Percentiles rank a stretch among this genome's conserved stretches.
phyloP scores from a whole-genome alignment of 2,329 filamentous ascomycete genomes.

The Clonostachys byssicola region DNA sequence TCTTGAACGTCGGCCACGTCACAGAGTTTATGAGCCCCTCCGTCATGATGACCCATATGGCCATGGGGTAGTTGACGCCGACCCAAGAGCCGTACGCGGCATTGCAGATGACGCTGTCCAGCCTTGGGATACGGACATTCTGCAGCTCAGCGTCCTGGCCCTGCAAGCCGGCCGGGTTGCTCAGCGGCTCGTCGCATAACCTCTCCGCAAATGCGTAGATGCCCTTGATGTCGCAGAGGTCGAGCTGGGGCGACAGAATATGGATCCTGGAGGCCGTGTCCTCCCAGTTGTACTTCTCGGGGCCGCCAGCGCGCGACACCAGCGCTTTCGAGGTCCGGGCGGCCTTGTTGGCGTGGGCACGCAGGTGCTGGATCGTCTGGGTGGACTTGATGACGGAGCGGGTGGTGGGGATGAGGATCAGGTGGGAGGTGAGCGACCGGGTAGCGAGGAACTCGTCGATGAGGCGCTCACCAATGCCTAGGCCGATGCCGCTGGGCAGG shows the following conservation, averaged over 20 bases:
- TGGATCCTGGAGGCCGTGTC: slow-evolving; percentile 48
- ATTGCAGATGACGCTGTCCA: slow-evolving; percentile 81
- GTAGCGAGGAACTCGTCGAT: slow-evolving; percentile 84
- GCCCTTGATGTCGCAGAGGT: slow-evolving; percentile 53
- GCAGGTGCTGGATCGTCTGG: slow-evolving; percentile 64
- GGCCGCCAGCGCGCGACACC: slow-evolving; percentile 24
- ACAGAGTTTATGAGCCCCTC: slow-evolving; percentile 59
- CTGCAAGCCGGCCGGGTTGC: slow-evolving; percentile 34
- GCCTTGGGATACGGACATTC: slow-evolving; percentile 55
- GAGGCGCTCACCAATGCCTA: slow-evolving; percentile 76
- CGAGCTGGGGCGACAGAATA: slow-evolving; percentile 52
- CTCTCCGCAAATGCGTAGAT: slow-evolving; percentile 43
- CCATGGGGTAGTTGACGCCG: slow-evolving; percentile 65
- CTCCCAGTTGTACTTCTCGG: slow-evolving; percentile 18
- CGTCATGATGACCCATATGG: slow-evolving; percentile 50
- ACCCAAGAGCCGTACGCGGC: slow-evolving; percentile 86
- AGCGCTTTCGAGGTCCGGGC: slow-evolving; percentile 29
- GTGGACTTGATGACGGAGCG: slow-evolving; percentile 70
- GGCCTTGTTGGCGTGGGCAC: slow-evolving; percentile 49
- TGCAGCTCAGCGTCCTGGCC: slow-evolving; percentile 14
- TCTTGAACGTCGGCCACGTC: slow-evolving; percentile 78
- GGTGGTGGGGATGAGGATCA: slow-evolving; percentile 81
- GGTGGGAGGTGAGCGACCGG: slow-evolving; percentile 60
- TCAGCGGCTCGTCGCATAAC: slow-evolving; percentile 37
- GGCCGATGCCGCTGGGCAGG: slow-evolving; percentile 71